These are phyloP conservation scores for Globisporangium orthogonon DNA, from an alignment of 352 stramenopile species.

Conservation along the genomic window DNA sequence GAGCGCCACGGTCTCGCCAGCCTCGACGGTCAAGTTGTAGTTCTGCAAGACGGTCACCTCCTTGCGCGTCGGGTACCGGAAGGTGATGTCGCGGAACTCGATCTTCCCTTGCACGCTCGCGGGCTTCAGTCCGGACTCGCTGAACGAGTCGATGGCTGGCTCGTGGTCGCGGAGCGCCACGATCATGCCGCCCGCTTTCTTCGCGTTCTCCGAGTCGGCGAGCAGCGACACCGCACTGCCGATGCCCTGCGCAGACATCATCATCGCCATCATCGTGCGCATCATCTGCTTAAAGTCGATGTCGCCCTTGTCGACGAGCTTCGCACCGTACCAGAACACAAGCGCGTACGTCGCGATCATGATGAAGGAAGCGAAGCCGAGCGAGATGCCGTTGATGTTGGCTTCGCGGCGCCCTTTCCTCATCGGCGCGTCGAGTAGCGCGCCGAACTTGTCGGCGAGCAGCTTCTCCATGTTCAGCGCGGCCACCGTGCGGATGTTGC, in stretches of 20 bases:
- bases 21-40: constrained; percentile 16
- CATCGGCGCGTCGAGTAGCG: constrained; percentile 20
- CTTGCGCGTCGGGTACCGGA: constrained; percentile 21
- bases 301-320: constrained; percentile 23
- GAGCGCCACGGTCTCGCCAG: constrained; percentile 22
- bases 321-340: constrained; percentile 54
- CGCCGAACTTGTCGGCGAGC: constrained; percentile 27
- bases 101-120: constrained; percentile 15
- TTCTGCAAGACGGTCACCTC: constrained; percentile 14
- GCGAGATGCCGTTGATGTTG: constrained; percentile 25
- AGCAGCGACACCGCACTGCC: constrained; percentile 20
- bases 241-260: constrained; percentile 35
- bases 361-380: constrained; percentile 63
- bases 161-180: constrained; percentile 6
- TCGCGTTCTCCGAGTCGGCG: constrained; percentile 33
- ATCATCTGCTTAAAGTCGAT: constrained; percentile 46
- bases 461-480: constrained; percentile 26
- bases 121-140: constrained; percentile 1
- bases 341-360: constrained; percentile 36
- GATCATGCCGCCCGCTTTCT: constrained; percentile 8
- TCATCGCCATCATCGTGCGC: constrained; percentile 43
- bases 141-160: constrained; percentile 9
- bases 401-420: constrained; percentile 12
- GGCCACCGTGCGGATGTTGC: constrained; percentile 31
- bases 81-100: constrained; percentile 14